Evolutionary conservation across 441 rosid species (phyloP).

Genomic region (Erodium texanum): DNA sequence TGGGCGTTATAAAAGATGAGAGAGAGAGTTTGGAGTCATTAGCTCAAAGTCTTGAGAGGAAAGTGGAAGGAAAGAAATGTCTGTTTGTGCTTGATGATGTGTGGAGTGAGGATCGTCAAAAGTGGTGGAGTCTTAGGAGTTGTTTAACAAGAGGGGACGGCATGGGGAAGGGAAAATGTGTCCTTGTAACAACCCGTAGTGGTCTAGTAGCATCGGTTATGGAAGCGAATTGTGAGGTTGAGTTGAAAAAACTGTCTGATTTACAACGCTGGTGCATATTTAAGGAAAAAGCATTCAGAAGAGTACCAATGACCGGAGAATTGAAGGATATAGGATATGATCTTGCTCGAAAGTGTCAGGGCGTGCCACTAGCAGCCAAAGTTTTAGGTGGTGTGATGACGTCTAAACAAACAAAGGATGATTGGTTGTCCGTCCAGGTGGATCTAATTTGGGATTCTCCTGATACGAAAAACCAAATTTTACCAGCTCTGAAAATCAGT

Average conservation of each 20-base stretch:
- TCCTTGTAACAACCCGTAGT: constrained; percentile 12
- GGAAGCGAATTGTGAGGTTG: not conserved
- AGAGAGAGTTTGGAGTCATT: not conserved
- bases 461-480: not conserved
- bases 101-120: constrained; percentile 7
- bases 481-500: not conserved
- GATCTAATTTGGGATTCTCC: not conserved
- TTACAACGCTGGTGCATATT: constrained; percentile 17
- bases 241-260: not conserved
- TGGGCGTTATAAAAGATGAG: not conserved
- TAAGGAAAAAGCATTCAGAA: not conserved
- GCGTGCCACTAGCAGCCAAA: constrained; percentile 14
- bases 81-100: constrained; percentile 12
- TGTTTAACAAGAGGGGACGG: not conserved
- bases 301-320: not conserved
- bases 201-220: constrained; percentile 3
- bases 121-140: constrained; percentile 11
- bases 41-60: not conserved
- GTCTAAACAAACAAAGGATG: not conserved
- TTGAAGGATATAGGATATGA: constrained; percentile 6
- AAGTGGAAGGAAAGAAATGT: not conserved
- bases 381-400: constrained; percentile 9
- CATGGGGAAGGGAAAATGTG: not conserved
- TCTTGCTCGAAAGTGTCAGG: constrained; percentile 14
- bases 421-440: constrained; percentile 7